Base-by-base conservation (phyloP, 768 basidiomycete genomes). In the Psilocybe subaeruginosa region DNA sequence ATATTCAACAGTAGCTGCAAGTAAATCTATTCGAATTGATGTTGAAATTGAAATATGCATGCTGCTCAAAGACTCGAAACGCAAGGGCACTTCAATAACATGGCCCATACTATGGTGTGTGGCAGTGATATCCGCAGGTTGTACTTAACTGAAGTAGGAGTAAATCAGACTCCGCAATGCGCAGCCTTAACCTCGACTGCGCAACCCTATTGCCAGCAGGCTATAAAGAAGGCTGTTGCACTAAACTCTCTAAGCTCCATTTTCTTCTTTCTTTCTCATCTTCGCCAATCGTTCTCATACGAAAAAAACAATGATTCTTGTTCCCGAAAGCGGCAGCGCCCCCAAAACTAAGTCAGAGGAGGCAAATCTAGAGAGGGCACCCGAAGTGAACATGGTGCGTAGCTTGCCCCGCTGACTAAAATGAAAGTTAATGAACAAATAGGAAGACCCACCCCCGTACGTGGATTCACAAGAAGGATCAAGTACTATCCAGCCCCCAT, bases 381-480 rank as follows among this genome's bases (percentile, higher is more conserved):
- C 16, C 14, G 30, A 50, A n/a, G 41, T 16, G 3, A n/a, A 56
- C 7, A 47, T 43, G n/a, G 49, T 57, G 33, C 8, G 41, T 43
- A 11, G 41, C 11, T 9, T 16, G 11, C 41, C 4, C 41, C 14
- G 41, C 4, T 37, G 35, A 23, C 39, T 51, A n/a, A 16, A 37
- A 12, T 50, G 43, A 17, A 23, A 41, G 48, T 19, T 11, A 14
- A 39, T 50, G n/a, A 37, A 16, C 29, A 41, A 45, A 19, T 50
- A 54, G 57, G 57, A 58, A 51, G 66, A 64, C 30, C 66, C 66
- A 4, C 66, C 66, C 35, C 66, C 66, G 9, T 45, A 46, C 37
- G 8, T 56, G 5, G 59, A 50, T 12, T n/a, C 39, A 4, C 48
- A 55, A 29, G 11, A n/a, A 4, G 41, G 54, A 30, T 37, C 54